Evolutionary conservation across 495 filamentous ascomycete genomes (phyloP), one percentile per base, ranked within the genome.

Genomic region (Daldinia childiae): DNA sequence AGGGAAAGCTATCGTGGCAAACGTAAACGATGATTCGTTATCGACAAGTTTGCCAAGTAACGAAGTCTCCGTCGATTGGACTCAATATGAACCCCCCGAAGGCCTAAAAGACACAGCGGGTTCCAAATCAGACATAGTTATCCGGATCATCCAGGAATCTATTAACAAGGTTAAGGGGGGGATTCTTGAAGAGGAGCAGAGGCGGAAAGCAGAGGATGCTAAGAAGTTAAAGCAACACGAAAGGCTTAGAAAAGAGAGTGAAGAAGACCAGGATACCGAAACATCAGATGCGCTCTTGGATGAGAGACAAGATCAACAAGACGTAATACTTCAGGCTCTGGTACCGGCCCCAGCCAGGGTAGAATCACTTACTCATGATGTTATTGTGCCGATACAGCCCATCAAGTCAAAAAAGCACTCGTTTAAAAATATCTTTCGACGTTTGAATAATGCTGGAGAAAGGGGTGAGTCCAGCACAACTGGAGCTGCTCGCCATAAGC

Each of bases 81-180:
- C 66, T 4, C 59, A 73, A 17, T 82, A 79, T 58, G 76, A 77
- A 5, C 79, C 79, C 6, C 80, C 80, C 0, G 66, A 66, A 21
- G 74, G 65, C 0, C 69, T 82, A 29, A 67, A n/a, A 12, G 62
- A 78, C 4, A 52, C 71, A 11, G 67, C 72, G 5, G 63, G 73
- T 36, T 41, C 60, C 52, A 71, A 58, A 1, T 73, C 75, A 26
- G 77, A 81, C 15, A 66, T 76, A 15, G 64, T 81, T 52, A 21
- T 57, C 1, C 66, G 73, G 39, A 63, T 82, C 14, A 69, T 79
- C 36, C 58, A 74, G 27, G 51, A 76, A 9, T 79, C 81, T 0
- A 76, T 83, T 11, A 68, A 76, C 3, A 77, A 71, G 8, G 64
- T 83, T 19, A 74, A 79, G 45, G 56, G 68, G 14, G 71, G 78